Conservation (phyloP, 2,329 filamentous ascomycete species). For the Aspergillus sp. region DNA sequence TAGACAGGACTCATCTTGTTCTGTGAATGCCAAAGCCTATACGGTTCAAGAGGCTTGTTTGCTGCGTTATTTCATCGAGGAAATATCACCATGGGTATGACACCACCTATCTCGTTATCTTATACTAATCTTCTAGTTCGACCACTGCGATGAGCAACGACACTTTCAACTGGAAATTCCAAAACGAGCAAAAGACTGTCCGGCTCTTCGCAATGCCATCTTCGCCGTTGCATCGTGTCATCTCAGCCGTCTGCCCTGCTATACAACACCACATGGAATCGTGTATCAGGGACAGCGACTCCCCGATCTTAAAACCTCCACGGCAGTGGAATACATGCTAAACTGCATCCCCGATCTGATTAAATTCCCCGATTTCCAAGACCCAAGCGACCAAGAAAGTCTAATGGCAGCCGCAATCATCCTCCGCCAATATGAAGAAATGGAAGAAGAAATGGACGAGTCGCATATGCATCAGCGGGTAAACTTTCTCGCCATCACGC, state of each 20-base stretch:
- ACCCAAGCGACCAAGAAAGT: slow-evolving; percentile 15
- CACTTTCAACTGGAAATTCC: slow-evolving; percentile 17
- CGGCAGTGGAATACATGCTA: slow-evolving; percentile 17
- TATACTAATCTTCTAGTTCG: slow-evolving; percentile 11
- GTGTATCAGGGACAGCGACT: slow-evolving; percentile 12
- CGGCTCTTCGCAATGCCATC: slow-evolving; percentile 16
- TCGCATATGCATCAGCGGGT: slow-evolving; percentile 7
- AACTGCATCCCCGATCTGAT: slow-evolving; percentile 17
- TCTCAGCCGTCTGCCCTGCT: slow-evolving; percentile 14
- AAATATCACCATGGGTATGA: slow-evolving; percentile 20
- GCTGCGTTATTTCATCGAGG: slow-evolving; percentile 19
- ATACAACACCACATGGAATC: slow-evolving; percentile 11
- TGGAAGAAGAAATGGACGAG: slow-evolving; percentile 23
- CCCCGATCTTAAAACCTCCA: slow-evolving; percentile 8
- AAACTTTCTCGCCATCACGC: slow-evolving; percentile 18
- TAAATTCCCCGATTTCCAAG: slow-evolving; percentile 10
- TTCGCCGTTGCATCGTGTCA: slow-evolving; percentile 19
- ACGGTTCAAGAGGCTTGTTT: slow-evolving; percentile 14
- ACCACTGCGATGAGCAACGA: slow-evolving; percentile 15
- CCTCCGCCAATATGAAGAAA: slow-evolving; percentile 20
- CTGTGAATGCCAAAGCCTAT: not conserved
- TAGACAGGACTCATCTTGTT: not conserved
- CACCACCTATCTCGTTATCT: too few relatives aligned
- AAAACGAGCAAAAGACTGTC: slow-evolving; percentile 11
- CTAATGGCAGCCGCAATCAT: slow-evolving; percentile 22